Base-by-base conservation (phyloP, 441 rosid species). In the Bocquillonia castaneifolia region DNA sequence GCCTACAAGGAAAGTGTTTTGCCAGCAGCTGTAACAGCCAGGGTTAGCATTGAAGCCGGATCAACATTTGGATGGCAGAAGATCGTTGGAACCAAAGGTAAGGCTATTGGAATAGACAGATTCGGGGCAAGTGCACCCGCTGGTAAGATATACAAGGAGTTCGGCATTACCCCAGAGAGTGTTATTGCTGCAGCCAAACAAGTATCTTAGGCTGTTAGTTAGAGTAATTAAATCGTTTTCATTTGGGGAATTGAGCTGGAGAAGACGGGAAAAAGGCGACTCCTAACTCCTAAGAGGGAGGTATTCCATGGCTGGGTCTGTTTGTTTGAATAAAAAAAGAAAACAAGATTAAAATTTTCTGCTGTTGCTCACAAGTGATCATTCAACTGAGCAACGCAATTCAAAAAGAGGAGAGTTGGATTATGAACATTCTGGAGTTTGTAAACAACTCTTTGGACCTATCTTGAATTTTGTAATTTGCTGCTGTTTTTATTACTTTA, bases 51-150 rank as follows among this genome's bases (percentile, higher is more conserved):
- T 45, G 96, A 92, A 68, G 96, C 97, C 18, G 97, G 86, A 57
- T 75, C 94, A 20, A 92, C 97, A 61, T 92, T 92, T 59, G 96
- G 97, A 64, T 92, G 97, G 97, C 75, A 64, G 58, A 92, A 86
- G 84, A 80, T 89, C 52, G 79, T 89, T 6, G 96, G 94, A 71
- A 23, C 64, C 72, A 79, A 82, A 79, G 97, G 94, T 54, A 89
- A 88, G 76, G 84, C 94, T 1, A 86, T 92, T 1, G 96, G 97
- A 31, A 82, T 91, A 1, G 91, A 91, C 75, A 73, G 73, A 32
- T 91, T 89, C 1, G 97, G 97, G 4, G 96, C 96, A 9, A 91
- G 97, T 76, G 97, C 96, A 61, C 96, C 96, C 0, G 91, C 94
- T 6, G 83, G 86, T 20, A 88, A 37, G 76, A 84, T 92, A 60